Evolutionary conservation across 2,329 filamentous ascomycete species (phyloP).

Genomic region (Ascochyta clinopodiicola): DNA sequence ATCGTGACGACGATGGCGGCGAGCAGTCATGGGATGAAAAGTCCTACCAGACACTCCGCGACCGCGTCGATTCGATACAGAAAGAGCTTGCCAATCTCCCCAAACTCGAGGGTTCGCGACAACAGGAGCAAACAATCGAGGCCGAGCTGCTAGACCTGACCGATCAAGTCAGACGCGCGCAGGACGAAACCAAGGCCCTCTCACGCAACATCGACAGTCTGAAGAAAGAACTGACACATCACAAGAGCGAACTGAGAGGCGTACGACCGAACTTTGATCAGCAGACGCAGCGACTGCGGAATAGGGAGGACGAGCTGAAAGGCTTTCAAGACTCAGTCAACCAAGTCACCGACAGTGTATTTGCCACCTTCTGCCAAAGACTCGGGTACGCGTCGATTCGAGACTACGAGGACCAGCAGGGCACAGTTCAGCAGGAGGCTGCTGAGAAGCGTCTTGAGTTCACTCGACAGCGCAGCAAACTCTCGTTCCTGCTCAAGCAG

Average conservation of each 20-base stretch:
- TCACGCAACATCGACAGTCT: constrained; percentile 86
- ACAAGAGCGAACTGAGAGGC: constrained; percentile 75
- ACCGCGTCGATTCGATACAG: constrained; percentile 75
- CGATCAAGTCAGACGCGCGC: constrained; percentile 72
- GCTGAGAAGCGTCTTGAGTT: constrained; percentile 87
- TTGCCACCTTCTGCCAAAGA: constrained; percentile 81
- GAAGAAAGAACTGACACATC: constrained; percentile 77
- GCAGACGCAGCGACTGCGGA: constrained; percentile 72
- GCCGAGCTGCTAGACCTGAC: constrained; percentile 82
- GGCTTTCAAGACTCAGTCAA: constrained; percentile 70
- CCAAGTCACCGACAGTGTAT: constrained; percentile 86
- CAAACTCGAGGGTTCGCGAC: constrained; percentile 74
- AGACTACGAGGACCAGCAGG: constrained; percentile 92
- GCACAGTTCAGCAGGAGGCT: constrained; percentile 88
- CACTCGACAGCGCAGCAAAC: constrained; percentile 73
- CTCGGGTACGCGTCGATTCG: constrained; percentile 89
- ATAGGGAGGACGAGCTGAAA: constrained; percentile 62
- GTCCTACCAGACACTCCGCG: constrained; percentile 84
- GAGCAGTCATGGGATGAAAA: constrained; percentile 88
- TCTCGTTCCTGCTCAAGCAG: constrained; percentile 67
- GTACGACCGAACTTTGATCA: constrained; percentile 79
- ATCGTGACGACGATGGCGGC: constrained; percentile 66
- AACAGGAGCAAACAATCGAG: constrained; percentile 80
- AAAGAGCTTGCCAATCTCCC: constrained; percentile 82
- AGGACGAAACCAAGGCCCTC: constrained; percentile 78